Percentiles rank a stretch among this genome's conserved stretches.
Evolutionary conservation across 768 basidiomycete genomes (phyloP).

Genomic region (Trametes villosa): DNA sequence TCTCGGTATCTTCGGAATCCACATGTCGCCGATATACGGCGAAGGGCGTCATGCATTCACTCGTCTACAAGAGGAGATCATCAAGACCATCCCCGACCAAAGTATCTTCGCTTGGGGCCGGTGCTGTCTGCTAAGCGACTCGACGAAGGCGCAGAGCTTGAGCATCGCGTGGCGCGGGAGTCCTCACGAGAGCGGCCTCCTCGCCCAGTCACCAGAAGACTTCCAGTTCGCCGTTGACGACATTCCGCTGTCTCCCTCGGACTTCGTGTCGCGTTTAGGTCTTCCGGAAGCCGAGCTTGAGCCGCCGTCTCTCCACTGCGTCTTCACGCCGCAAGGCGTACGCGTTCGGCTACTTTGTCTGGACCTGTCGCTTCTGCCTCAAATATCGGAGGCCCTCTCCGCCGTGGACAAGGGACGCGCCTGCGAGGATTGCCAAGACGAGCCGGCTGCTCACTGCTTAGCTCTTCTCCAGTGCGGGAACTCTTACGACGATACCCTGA

Average conservation of each 20-base stretch:
- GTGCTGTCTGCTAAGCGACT: not conserved
- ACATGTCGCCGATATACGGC: constrained; percentile 10
- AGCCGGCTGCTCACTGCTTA: not conserved
- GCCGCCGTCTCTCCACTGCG: not conserved
- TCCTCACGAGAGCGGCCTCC: not conserved
- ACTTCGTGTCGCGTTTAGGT: not conserved
- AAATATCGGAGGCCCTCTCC: not conserved
- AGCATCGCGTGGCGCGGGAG: not conserved
- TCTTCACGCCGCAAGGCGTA: constrained; percentile 1
- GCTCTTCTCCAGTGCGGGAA: not conserved
- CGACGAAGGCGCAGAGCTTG: not conserved
- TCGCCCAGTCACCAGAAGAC: not conserved
- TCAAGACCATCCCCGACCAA: constrained; percentile 14
- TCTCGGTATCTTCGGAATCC: constrained; percentile 12
- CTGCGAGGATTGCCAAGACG: not conserved
- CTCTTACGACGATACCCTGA: not conserved
- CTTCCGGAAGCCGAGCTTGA: not conserved
- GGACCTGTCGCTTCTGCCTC: not conserved
- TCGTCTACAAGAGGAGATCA: constrained; percentile 11
- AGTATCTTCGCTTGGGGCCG: constrained; percentile 15
- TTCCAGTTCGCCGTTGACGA: not conserved
- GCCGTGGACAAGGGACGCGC: not conserved
- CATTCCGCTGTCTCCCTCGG: not conserved
- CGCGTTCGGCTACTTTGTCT: not conserved
- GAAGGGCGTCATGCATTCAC: constrained; percentile 11